Conservation (phyloP, 2,329 filamentous ascomycete species). For the Pleomassaria siparia region DNA sequence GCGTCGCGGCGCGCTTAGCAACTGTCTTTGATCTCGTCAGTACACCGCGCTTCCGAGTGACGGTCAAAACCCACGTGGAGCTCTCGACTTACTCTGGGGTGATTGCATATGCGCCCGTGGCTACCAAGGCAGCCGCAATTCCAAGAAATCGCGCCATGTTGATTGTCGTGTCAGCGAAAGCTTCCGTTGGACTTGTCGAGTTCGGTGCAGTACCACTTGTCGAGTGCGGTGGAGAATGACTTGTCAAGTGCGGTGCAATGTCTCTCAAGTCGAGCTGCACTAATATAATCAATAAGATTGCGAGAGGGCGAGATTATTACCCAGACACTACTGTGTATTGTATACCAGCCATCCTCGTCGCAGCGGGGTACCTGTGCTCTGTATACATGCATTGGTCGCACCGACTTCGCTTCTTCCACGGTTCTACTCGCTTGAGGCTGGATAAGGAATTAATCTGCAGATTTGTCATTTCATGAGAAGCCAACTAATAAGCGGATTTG, state of each 20-base stretch:
- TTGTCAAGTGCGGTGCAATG: not conserved
- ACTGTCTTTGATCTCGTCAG: conserved; percentile 21
- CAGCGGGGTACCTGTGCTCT: conserved; percentile 1
- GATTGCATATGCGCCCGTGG: conserved; percentile 33
- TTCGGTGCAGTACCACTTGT: not conserved
- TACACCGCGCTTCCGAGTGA: not conserved
- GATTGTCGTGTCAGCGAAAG: conserved; percentile 10
- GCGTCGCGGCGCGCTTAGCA: conserved; percentile 74
- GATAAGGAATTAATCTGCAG: not conserved
- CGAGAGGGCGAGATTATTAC: too few species aligned
- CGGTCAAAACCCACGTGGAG: conserved; percentile 1
- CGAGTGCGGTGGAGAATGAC: too few species aligned
- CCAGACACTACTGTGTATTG: too few species aligned
- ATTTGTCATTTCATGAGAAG: not conserved
- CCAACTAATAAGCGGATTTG: not conserved
- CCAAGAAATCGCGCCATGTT: conserved; percentile 39
- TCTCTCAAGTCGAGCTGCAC: not conserved
- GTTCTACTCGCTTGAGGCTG: not conserved
- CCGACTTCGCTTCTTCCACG: not conserved
- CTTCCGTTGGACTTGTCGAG: not conserved
- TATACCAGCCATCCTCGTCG: not conserved
- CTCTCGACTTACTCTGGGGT: conserved; percentile 35
- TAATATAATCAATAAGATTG: not conserved
- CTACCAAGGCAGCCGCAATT: conserved; percentile 36
- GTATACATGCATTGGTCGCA: not conserved